Percentiles rank a stretch among this genome's conserved stretches.
These are phyloP conservation scores for Tetradesmus obliquus DNA, from an alignment of 139 green algal species.

Conservation along the genomic window DNA sequence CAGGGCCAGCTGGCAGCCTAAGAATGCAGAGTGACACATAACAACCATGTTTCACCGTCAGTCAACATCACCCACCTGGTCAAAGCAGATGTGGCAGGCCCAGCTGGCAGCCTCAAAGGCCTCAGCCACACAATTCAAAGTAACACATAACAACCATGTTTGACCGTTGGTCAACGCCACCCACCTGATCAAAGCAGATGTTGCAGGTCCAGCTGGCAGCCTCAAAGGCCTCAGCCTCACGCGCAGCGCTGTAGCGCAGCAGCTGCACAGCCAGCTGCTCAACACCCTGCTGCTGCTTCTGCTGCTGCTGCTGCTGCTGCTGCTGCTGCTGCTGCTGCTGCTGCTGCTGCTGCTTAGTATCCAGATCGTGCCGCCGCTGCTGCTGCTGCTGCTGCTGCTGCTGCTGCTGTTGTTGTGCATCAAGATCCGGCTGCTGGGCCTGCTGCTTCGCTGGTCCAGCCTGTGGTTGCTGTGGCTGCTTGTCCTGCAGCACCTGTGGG, in stretches of 20 bases:
- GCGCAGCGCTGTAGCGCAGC: slow-evolving; percentile 53
- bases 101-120: slow-evolving; percentile 31
- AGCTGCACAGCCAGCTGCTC: slow-evolving; percentile 56
- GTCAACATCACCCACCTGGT: background rate
- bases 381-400: background rate
- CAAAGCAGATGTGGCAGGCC: background rate
- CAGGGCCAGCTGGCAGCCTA: background rate
- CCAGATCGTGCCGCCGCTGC: background rate
- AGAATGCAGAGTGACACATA: background rate
- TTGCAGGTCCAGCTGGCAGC: slow-evolving; percentile 51
- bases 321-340: background rate
- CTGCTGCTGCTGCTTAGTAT: background rate
- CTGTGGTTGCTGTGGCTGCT: background rate
- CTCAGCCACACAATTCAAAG: background rate
- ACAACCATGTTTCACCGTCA: background rate
- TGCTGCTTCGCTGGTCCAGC: background rate
- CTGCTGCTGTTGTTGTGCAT: background rate
- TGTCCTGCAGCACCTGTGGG: background rate
- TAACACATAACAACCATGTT: background rate
- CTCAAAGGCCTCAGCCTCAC: slow-evolving; percentile 47
- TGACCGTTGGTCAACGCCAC: background rate
- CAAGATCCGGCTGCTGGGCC: background rate
- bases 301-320: background rate
- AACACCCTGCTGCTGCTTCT: background rate
- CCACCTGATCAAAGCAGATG: slow-evolving; percentile 79